Evolutionary conservation across 2,329 filamentous ascomycete genomes (phyloP), one percentile per base, ranked within the genome.

Genomic region (Epichloe gansuensis): DNA sequence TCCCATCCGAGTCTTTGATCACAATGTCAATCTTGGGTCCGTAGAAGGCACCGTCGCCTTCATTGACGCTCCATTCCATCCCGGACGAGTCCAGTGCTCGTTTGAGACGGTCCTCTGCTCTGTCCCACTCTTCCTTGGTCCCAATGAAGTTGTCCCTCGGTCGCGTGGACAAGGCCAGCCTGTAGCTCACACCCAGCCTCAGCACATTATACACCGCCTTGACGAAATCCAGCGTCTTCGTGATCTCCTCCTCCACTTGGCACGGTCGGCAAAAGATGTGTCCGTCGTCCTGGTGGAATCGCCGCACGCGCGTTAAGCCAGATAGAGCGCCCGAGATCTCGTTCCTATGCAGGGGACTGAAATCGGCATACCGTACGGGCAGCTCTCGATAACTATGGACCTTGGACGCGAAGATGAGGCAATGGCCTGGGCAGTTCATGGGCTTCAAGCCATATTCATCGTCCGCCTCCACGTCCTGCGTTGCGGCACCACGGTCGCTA

Each of bases 391-490:
- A 91, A 59, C 84, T 89, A 55, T 82, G 81, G 53, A 77, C 76
- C 57, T 84, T 78, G 46, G 84, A 84, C 54, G 79, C 83, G 64
- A 94, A 95, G 55, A 95, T 78, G 56, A 95, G 73, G 64, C 88
- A 94, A 67, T 95, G 89, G 3, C 88, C 89, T 0, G 89, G 89
- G 64, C 89, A 95, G 64, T 95, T 95, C 89, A 95, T 95, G 13
- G 89, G 89, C 67, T 95, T 95, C 59, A 95, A 71, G 17, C 87
- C 87, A 67, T 87, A 94, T 56, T 87, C 84, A 57, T 84, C 81
- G 55, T 80, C 76, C 54, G 78, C 76, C 55, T 85, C 80, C 55
- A 82, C 78, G 21, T 64, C 63, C 0, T 60, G 53, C 45, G 57
- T 58, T 43, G 54, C 41, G 25, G 54, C 61, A 51, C 47, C 45